Base-by-base conservation (phyloP, 1,139 yeast species). In the Pichia sp. region DNA sequence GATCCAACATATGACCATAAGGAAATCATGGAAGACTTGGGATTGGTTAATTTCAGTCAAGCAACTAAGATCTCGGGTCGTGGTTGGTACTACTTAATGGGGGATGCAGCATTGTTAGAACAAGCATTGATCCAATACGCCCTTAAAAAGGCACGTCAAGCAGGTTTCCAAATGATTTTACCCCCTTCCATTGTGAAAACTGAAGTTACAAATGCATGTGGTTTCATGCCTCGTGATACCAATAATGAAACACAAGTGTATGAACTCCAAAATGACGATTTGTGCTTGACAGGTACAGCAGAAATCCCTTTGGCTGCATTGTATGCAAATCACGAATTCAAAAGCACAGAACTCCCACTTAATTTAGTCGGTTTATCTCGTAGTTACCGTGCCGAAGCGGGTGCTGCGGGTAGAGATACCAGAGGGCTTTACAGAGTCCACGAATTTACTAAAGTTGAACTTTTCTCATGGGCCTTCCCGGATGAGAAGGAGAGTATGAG, bases 401-500 rank as follows among this genome's bases (percentile, higher is more conserved):
- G 99, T 2, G 94, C 99, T 2, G 77, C 96, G 50, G 99, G 99
- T 1, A 79, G 79, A 55, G 97, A 90, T 56, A 89, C 98, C 0
- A 82, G 83, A 59, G 99, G 99, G 0, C 71, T 94, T 2, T 94
- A 93, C 59, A 72, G 99, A 46, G 98, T 94, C 14, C 99, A 94
- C 61, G 99, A 94, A 67, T 94, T 94, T 64, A 88, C 96, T n/a
- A 94, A 94, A 63, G 96, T 93, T 1, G 99, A 94, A 65, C 69
- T 94, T 45, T 93, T 93, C 61, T 85, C 86, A 42, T 93, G 96
- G 85, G 85, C 52, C 60, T 67, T 27, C 55, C 73, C 53, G 3
- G 58, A 58, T 18, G 69, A 73, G 3, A 73, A 70, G 1, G 59
- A 62, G 4, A 76, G 93, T 2, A 65, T 63, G 6, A 50, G 59